Evolutionary conservation across 345 rosid genomes (phyloP), one percentile per base, ranked within the genome.

Genomic region (Fremontodendron californicum): DNA sequence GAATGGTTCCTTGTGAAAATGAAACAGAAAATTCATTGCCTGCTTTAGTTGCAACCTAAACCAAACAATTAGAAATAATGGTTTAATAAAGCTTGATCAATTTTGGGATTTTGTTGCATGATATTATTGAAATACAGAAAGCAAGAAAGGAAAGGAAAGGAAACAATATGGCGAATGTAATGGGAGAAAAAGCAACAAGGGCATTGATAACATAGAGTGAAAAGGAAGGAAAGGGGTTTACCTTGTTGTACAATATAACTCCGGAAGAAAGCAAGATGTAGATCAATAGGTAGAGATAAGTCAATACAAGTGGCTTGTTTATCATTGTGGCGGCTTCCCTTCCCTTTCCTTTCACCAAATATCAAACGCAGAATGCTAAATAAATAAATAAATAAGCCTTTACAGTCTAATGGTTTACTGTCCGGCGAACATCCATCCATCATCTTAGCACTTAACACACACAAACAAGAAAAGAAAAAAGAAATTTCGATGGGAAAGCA

Each of bases 181-280:
- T 21, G 62, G 62, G 1, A 21, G 33, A 25, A 23, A 25, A 13
- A 57, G 62, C 62, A 57, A 57, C 39, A 61, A 6, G 10, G 6
- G 15, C 40, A 31, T 61, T 61, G 31, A 61, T n/a, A n/a, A n/a
- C 21, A 60, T 15, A 60, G 18, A 9, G 11, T 10, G 37, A 27
- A 60, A 27, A 11, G 19, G 6, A 49, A 49, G 49, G 9, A 1
- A 15, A 46, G 29, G 19, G n/a, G 2, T 57, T 82, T 84, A 92
- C 98, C 97, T 96, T 96, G 88, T 96, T 96, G 78, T 96, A 96
- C 80, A 96, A 80, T 75, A 96, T 96, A 72, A 96, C 99, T 65
- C 92, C 97, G 1, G 65, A 61, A 15, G 65, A 61, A 61, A 61
- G 65, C 39, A 61, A 61, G 29, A 61, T 61, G 65, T 61, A 96